A percentile compares a stretch with the other conserved stretches of the same genome.
Conservation (phyloP, 2,329 filamentous ascomycete species). For the Cladophialophora immunda region DNA sequence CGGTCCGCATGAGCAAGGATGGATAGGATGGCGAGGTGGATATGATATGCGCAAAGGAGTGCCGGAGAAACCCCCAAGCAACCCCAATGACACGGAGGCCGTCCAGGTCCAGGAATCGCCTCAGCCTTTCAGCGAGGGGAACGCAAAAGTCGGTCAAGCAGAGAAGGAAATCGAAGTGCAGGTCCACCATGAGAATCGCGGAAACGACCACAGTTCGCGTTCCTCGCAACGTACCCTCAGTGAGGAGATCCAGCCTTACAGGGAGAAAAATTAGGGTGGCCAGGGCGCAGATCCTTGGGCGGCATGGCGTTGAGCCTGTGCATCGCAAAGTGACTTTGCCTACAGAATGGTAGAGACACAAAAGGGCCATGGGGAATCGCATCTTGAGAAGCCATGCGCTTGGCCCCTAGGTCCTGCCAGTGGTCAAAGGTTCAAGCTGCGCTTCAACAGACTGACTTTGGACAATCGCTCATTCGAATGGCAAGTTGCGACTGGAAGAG, state of each 20-base stretch:
- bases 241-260: constrained; percentile 19
- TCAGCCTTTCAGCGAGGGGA: constrained; percentile 6
- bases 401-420: neutral
- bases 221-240: constrained; percentile 29
- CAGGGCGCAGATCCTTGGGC: neutral
- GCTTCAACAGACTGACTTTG: neutral
- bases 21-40: constrained; percentile 69
- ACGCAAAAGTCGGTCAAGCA: neutral
- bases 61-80: constrained; percentile 11
- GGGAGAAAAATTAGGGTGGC: constrained; percentile 19
- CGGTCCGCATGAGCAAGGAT: constrained; percentile 65
- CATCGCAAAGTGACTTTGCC: neutral
- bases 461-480: neutral
- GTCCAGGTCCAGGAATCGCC: constrained; percentile 5
- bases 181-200: constrained; percentile 3
- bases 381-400: neutral
- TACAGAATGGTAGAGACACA: neutral
- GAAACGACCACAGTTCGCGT: constrained; percentile 13
- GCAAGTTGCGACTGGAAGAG: neutral
- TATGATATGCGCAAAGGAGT: constrained; percentile 55
- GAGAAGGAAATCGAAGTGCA: constrained; percentile 15
- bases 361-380: neutral
- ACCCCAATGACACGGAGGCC: constrained; percentile 17
- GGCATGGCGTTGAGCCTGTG: neutral
- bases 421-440: neutral